Base-by-base conservation (phyloP, 2,329 filamentous ascomycete species). In the Mycosphaerelloides madeirae region DNA sequence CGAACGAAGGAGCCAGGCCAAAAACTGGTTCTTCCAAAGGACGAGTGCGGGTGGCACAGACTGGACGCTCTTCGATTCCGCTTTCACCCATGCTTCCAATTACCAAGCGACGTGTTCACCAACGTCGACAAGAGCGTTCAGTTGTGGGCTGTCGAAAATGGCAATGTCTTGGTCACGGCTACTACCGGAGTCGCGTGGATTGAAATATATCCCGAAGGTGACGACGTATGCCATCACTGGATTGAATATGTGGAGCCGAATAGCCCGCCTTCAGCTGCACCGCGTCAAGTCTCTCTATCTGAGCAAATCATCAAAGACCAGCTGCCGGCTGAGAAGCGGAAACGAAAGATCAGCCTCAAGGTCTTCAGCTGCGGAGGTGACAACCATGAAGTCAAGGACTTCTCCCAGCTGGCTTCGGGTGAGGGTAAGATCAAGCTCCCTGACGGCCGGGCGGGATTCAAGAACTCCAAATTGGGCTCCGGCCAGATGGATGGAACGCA, bases 31-130 rank as follows among this genome's bases (percentile, higher is more conserved):
- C 65, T 84, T 33, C 80, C 80, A 25, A 78, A 82, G 36, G 88
- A 96, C 55, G 93, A 97, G 68, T 95, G 90, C 64, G 76, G 75
- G 19, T 97, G 91, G 91, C 90, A 96, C 66, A 80, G 90, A 46
- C 76, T 97, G 6, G 93, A 97, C 65, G 82, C 82, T 42, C 74
- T 98, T 41, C 85, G 89, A 31, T 95, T 96, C 71, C 83, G 89
- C 53, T 85, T 83, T 55, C 93, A 98, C 61, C 88, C 90, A 3
- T 89, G 87, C 64, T 97, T 98, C 72, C 78, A 83, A 43, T 77
- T 95, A 41, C 87, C 90, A 0, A 84, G 81, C 44, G 93, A 97
- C 57, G 68, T 78, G 4, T 69, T 77, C 13, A 64, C 78, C 11
- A 77, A 73, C 50, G 68, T 75, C 1, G 90, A 96, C 55, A 78